Percentiles rank a stretch among this genome's conserved stretches.
phyloP scores from a whole-genome alignment of 2,329 filamentous ascomycete genomes.

The Clarireedia monteithiana region DNA sequence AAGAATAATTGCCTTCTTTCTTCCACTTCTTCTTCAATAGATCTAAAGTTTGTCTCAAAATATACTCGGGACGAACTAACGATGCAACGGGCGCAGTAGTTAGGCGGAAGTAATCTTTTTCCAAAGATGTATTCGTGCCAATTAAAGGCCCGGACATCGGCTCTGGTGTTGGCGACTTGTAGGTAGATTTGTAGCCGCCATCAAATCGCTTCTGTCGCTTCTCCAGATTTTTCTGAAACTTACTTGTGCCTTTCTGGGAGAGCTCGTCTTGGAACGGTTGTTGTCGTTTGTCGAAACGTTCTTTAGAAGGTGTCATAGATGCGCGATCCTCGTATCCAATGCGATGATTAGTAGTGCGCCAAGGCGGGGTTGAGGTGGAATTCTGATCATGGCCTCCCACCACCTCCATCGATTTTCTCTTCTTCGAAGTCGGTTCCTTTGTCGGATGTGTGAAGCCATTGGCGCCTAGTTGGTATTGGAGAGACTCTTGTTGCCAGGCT shows the following conservation, averaged over 20 bases:
- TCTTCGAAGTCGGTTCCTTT: constrained; percentile 44
- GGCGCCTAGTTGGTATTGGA: constrained; percentile 19
- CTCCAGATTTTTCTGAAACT: constrained; percentile 81
- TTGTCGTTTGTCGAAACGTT: constrained; percentile 37
- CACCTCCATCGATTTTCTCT: constrained; percentile 71
- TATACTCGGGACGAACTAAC: constrained; percentile 73
- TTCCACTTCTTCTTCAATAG: constrained; percentile 92
- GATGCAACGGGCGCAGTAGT: constrained; percentile 84
- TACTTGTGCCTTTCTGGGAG: constrained; percentile 57
- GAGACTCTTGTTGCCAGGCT: constrained; percentile 25
- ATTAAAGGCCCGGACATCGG: constrained; percentile 65
- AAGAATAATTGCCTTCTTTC: constrained; percentile 86
- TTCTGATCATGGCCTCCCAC: constrained; percentile 46
- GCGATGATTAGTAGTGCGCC: constrained; percentile 61
- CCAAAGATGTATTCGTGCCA: constrained; percentile 73
- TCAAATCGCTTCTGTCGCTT: constrained; percentile 87
- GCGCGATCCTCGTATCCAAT: constrained; percentile 65
- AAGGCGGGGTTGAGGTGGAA: constrained; percentile 51
- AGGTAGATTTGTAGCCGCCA: constrained; percentile 49
- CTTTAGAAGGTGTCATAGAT: constrained; percentile 33
- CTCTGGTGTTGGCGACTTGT: constrained; percentile 49
- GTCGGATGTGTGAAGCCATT: constrained; percentile 15
- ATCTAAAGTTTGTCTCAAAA: constrained; percentile 79
- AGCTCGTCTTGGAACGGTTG: constrained; percentile 40
- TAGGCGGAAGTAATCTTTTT: constrained; percentile 92